These are phyloP conservation scores for Pseudogymnoascus sp. DNA, from an alignment of 2,329 filamentous ascomycete genomes.

Conservation along the genomic window DNA sequence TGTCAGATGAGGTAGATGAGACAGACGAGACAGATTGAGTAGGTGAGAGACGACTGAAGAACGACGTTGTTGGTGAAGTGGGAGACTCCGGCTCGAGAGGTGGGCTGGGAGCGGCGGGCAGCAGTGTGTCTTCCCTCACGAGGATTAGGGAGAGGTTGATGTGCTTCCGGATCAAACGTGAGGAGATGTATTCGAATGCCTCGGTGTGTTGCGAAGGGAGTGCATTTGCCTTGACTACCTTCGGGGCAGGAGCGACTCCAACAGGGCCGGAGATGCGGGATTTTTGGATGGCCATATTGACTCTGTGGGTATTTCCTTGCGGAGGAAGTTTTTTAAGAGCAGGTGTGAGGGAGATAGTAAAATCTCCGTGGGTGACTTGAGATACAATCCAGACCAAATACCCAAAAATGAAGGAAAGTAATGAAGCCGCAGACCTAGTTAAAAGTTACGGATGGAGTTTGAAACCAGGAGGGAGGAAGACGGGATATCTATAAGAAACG, in stretches of 20 bases:
- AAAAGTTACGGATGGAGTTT: not conserved
- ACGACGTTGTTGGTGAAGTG: not conserved
- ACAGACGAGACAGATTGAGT: not conserved
- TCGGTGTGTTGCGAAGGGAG: conserved; percentile 46
- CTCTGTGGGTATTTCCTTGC: not conserved
- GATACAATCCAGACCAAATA: not conserved
- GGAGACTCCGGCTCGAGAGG: not conserved
- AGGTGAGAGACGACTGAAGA: not conserved
- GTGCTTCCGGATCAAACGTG: conserved; percentile 45
- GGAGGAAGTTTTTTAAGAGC: not conserved
- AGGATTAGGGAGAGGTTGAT: conserved; percentile 51
- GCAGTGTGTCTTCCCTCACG: conserved; percentile 46
- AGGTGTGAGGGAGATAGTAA: not conserved
- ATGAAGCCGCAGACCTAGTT: not conserved
- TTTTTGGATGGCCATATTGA: conserved; percentile 33
- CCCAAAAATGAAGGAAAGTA: conserved; percentile 2
- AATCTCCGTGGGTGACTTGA: not conserved
- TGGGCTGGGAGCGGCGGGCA: conserved; percentile 31
- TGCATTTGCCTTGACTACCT: conserved; percentile 45
- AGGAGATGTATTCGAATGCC: conserved; percentile 51
- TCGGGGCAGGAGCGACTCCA: conserved; percentile 48
- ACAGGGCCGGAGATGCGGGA: conserved; percentile 53
- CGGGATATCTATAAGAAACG: not conserved
- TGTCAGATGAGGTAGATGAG: not conserved
- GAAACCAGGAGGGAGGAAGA: not conserved